Evolutionary conservation across 2,329 filamentous ascomycete species (phyloP).

Genomic region (Pseudogymnoascus sp.): DNA sequence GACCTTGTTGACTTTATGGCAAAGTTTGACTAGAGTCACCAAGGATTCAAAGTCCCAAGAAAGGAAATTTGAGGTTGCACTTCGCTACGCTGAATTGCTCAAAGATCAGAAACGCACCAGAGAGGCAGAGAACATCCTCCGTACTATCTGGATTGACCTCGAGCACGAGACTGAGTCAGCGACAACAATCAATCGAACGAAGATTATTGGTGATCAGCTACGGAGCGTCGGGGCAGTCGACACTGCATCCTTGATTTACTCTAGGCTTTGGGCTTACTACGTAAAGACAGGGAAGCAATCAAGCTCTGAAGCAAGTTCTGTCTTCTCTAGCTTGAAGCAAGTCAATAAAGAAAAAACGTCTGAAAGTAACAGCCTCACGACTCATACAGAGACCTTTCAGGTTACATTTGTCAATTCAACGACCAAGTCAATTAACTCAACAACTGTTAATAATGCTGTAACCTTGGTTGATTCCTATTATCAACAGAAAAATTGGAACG

Average conservation of each 20-base stretch:
- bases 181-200: conserved; percentile 11
- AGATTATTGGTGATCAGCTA: conserved; percentile 13
- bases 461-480: conserved; percentile 16
- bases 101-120: conserved; percentile 14
- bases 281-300: conserved; percentile 14
- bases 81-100: conserved; percentile 17
- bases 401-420: conserved; percentile 13
- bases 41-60: conserved; percentile 14
- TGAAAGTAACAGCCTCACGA: conserved; percentile 13
- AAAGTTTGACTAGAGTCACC: conserved; percentile 13
- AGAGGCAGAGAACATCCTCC: conserved; percentile 16
- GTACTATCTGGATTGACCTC: conserved; percentile 13
- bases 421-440: conserved; percentile 13
- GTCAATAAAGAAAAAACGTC: conserved; percentile 12
- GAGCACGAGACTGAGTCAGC: conserved; percentile 15
- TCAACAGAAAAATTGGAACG: conserved; percentile 15
- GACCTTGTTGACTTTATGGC: conserved; percentile 15
- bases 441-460: conserved; percentile 13
- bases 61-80: conserved; percentile 15
- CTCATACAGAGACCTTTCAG: conserved; percentile 14
- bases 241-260: conserved; percentile 4
- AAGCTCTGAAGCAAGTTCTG: conserved; percentile 13
- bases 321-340: conserved; percentile 12
- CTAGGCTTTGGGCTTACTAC: conserved; percentile 16
- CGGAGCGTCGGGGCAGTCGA: neutral